phyloP scores from a whole-genome alignment of 2,329 filamentous ascomycete genomes.

The Sarocladium kiliense region DNA sequence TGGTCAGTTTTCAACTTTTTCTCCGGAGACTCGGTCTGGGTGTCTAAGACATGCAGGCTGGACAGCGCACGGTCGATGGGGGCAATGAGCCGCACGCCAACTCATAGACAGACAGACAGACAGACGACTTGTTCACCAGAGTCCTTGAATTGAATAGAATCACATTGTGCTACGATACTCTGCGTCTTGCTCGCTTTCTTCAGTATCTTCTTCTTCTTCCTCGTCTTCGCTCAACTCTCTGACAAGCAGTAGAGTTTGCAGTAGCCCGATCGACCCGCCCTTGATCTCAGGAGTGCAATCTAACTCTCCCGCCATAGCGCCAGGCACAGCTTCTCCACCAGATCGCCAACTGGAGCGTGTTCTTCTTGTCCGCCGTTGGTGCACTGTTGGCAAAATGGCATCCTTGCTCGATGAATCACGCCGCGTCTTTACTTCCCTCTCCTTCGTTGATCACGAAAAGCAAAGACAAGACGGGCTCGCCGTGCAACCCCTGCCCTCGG shows the following conservation, averaged over 20 bases:
- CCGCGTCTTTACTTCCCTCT: not conserved
- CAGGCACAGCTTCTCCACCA: slow-evolving; percentile 6
- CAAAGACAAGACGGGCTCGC: not conserved
- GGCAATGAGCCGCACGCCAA: not conserved
- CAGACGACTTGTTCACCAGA: not conserved
- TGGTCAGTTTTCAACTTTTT: too few species aligned
- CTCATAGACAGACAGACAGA: not conserved
- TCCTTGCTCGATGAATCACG: too few species aligned
- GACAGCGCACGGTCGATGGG: not conserved
- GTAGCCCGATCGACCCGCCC: too few species aligned
- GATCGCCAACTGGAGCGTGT: slow-evolving; percentile 2
- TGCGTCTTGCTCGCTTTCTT: not conserved
- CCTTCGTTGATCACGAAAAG: not conserved
- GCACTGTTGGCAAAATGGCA: too few species aligned
- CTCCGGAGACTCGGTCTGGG: not conserved
- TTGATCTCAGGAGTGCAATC: not conserved
- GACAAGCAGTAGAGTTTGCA: too few species aligned
- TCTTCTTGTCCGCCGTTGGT: not conserved
- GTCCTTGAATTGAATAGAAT: not conserved
- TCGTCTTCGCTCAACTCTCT: too few species aligned
- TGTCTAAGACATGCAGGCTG: not conserved
- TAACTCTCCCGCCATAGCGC: slow-evolving; percentile 6
- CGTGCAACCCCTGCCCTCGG: not conserved
- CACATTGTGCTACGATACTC: not conserved
- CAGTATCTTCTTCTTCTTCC: too few species aligned